Conservation (phyloP, 345 rosid species). For the Lumnitzera littorea region DNA sequence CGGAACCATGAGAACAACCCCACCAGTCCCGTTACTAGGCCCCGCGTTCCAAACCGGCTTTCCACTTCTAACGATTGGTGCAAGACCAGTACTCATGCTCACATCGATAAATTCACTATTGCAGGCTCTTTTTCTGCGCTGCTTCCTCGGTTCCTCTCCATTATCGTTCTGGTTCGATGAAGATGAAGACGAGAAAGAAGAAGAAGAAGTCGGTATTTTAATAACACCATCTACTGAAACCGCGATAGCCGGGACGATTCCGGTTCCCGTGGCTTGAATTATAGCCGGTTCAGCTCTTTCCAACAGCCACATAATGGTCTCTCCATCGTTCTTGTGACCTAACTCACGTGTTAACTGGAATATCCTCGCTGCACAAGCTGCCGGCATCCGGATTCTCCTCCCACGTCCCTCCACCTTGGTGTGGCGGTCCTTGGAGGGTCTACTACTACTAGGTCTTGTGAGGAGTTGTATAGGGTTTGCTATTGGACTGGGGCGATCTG, state of each 20-base stretch:
- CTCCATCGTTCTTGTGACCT: slow-evolving; percentile 74
- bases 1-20: too few species aligned
- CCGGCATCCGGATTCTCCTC: slow-evolving; percentile 67
- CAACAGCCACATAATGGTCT: slow-evolving; percentile 64
- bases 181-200: slow-evolving; percentile 22
- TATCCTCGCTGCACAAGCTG: slow-evolving; percentile 70
- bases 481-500: slow-evolving; percentile 4
- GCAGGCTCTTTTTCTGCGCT: slow-evolving; percentile 40
- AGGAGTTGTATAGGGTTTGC: slow-evolving; percentile 8
- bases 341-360: slow-evolving; percentile 77
- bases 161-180: slow-evolving; percentile 2
- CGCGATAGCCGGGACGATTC: slow-evolving; percentile 76
- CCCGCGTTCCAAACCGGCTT: slow-evolving; percentile 32
- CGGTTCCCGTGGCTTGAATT: slow-evolving; percentile 63
- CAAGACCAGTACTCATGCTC: slow-evolving; percentile 25
- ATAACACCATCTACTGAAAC: slow-evolving; percentile 63
- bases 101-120: slow-evolving; percentile 43
- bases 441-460: slow-evolving; percentile 27
- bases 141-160: slow-evolving; percentile 21
- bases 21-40: too few species aligned
- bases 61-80: slow-evolving; percentile 29
- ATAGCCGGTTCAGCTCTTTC: slow-evolving; percentile 73
- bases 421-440: slow-evolving; percentile 64
- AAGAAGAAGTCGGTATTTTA: slow-evolving; percentile 49
- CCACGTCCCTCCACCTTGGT: slow-evolving; percentile 90